A percentile compares a stretch with the other conserved stretches of the same genome.
Evolutionary conservation across 441 rosid species (phyloP).

Genomic region (Bocquillonia castaneifolia): DNA sequence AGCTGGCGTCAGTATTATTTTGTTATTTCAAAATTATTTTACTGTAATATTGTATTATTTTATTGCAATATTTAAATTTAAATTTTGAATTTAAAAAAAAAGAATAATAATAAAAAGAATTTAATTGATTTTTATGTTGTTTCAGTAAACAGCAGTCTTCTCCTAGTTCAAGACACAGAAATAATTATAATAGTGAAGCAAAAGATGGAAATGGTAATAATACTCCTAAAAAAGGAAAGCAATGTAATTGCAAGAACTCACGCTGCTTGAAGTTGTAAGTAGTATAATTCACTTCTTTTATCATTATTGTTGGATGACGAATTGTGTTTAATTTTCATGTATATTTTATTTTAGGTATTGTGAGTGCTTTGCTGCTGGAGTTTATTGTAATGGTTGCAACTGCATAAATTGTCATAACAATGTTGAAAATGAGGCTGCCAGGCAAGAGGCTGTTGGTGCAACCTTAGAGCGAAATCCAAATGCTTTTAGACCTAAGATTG

Average conservation of each 20-base stretch:
- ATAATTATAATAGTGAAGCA: constrained; percentile 32
- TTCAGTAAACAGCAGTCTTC: constrained; percentile 52
- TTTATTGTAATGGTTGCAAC: constrained; percentile 84
- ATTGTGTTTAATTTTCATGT: neutral
- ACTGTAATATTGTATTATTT: neutral
- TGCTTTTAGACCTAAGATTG: constrained; percentile 90
- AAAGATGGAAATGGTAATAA: constrained; percentile 29
- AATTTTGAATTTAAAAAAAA: neutral
- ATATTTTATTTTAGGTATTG: constrained; percentile 53
- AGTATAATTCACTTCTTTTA: neutral
- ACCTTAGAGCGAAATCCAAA: constrained; percentile 75
- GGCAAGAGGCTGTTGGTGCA: constrained; percentile 69
- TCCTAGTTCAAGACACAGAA: constrained; percentile 30
- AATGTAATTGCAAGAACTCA: constrained; percentile 60
- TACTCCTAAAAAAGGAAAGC: constrained; percentile 53
- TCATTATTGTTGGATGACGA: neutral
- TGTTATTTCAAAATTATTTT: neutral
- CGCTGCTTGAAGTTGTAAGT: constrained; percentile 74
- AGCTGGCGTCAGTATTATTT: constrained; percentile 25
- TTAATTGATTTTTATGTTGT: neutral
- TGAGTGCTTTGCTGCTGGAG: constrained; percentile 90
- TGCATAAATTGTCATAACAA: constrained; percentile 75
- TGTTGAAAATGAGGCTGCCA: constrained; percentile 61
- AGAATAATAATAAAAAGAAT: too few relatives aligned
- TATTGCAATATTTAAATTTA: neutral